Conservation (phyloP, 2,329 filamentous ascomycete genomes). For the Kalaharituber pfeilii region DNA sequence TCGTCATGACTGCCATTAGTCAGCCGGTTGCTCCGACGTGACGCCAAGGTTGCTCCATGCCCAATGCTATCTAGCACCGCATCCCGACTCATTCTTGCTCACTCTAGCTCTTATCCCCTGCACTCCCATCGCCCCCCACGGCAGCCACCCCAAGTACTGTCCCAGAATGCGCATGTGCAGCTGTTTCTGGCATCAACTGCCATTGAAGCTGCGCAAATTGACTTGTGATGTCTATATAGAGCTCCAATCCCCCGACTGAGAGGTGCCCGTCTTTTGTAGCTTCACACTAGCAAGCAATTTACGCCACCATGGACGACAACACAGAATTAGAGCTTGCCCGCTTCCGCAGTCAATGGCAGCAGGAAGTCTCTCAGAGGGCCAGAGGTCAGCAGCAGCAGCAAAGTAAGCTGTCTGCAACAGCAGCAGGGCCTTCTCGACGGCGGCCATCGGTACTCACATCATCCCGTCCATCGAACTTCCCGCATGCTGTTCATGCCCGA, state of each 20-base stretch:
- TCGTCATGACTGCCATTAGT: too few relatives aligned
- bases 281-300: too few relatives aligned
- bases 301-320: not conserved
- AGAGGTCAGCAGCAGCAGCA: constrained; percentile 1
- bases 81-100: too few relatives aligned
- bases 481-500: not conserved
- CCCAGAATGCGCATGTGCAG: not conserved
- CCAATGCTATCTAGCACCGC: too few relatives aligned
- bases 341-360: constrained; percentile 72
- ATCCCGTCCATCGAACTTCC: constrained; percentile 15
- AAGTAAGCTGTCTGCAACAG: constrained; percentile 3
- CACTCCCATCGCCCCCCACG: not conserved
- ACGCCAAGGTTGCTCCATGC: too few relatives aligned
- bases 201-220: not conserved
- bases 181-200: not conserved
- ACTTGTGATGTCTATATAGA: not conserved
- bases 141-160: not conserved
- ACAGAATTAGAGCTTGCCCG: constrained; percentile 52
- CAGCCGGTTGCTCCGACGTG: too few relatives aligned
- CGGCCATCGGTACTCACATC: constrained; percentile 1
- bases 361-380: constrained; percentile 49
- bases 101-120: not conserved
- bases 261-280: too few relatives aligned
- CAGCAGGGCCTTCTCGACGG: constrained; percentile 1
- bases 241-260: not conserved